Evolutionary conservation across 2,329 filamentous ascomycete species (phyloP).

Genomic region (Arthrobotrys musiformis): DNA sequence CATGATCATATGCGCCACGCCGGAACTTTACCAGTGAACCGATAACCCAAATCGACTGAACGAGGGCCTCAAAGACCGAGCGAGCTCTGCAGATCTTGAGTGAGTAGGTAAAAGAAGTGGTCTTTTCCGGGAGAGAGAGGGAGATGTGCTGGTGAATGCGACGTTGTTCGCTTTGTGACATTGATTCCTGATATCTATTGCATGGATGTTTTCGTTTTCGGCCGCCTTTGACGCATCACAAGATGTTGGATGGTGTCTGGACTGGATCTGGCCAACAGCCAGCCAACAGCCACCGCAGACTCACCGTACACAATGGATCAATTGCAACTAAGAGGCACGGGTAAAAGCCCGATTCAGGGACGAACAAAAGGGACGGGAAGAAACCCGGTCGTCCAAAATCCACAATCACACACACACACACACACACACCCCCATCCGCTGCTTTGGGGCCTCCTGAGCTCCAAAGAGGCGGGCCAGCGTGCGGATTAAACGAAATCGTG

Average conservation of each 20-base stretch:
- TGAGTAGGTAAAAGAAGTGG: background rate
- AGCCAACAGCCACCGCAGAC: no score
- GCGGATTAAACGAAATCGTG: background rate
- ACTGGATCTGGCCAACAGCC: constrained; percentile 1
- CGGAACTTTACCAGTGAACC: background rate
- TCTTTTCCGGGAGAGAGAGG: background rate
- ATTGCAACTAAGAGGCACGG: background rate
- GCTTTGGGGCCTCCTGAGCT: constrained; percentile 18
- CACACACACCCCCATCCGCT: background rate
- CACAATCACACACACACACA: constrained; percentile 15
- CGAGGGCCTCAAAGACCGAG: background rate
- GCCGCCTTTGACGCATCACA: constrained; percentile 5
- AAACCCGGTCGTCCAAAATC: constrained; percentile 24
- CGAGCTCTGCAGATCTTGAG: constrained; percentile 5
- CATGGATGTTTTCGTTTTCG: background rate
- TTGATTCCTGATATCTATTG: background rate
- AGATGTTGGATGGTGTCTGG: constrained; percentile 2
- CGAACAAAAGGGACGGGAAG: constrained; percentile 29
- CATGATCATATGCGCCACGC: constrained; percentile 13
- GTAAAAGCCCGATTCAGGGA: constrained; percentile 21
- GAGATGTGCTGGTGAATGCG: background rate
- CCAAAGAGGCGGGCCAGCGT: background rate
- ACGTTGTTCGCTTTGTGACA: background rate
- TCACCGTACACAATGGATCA: background rate
- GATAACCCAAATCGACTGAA: background rate